Base-by-base conservation (phyloP, 2,329 filamentous ascomycete genomes). In the Tetracladium maxilliforme region DNA sequence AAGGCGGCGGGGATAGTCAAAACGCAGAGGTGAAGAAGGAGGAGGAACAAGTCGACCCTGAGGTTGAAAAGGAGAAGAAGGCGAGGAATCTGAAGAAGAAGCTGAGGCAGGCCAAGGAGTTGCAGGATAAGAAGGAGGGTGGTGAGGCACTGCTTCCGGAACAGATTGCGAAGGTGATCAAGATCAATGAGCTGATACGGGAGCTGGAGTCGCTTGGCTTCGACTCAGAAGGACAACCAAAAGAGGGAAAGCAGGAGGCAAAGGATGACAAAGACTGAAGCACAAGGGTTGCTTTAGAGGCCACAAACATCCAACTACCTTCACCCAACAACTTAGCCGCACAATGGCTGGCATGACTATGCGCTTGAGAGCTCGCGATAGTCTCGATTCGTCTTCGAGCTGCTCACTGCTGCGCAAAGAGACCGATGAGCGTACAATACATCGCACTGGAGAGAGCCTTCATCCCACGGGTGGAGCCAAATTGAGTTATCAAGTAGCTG, bases 161-260 rank as follows among this genome's bases (percentile, higher is more conserved):
- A 55, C 90, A 98, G 55, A 77, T 95, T 35, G 84, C 87, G 39
- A 98, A 98, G 57, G 82, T 98, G 28, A 92, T 93, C 48, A 92
- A 90, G 52, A 93, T 98, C 47, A 83, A 82, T 34, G 90, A 98
- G 56, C 64, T 98, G 25, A 74, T 94, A 30, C 70, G 84, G 9
- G 86, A 95, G 47, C 56, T 98, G 28, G 81, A 92, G 40, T 65
- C 69, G 3, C 60, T 98, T 15, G 87, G 87, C 0, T 83, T 95
- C 34, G 78, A 92, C 47, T 54, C 68, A 2, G 78, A 92, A 7
- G 82, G 76, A 4, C 78, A 86, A 32, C 64, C 61, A 39, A 64
- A 64, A 39, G 42, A 20, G n/a, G 37, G 33, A 19, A 26, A 27
- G 6, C 35, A 34, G 13, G 26, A 23, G 21, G 22, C 11, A 14